These are phyloP conservation scores for Withania somnifera DNA, from an alignment of 305 asterid genomes.

Conservation along the genomic window DNA sequence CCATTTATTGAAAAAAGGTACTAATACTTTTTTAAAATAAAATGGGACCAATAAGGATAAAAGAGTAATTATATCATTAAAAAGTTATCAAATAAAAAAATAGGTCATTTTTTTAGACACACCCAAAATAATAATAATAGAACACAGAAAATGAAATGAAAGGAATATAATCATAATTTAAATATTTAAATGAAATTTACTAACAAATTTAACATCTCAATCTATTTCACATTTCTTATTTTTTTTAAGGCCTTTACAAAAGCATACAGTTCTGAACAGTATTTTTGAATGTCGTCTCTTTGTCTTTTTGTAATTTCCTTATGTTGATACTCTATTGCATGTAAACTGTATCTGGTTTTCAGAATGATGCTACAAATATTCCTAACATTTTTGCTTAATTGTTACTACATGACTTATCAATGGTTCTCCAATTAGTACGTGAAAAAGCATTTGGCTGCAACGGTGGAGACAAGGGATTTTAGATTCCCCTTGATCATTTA, in stretches of 20 bases:
- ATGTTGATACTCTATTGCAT: neutral
- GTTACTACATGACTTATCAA: neutral
- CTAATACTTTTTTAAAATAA: too few relatives aligned
- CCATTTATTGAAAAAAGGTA: too few relatives aligned
- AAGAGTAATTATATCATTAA: too few relatives aligned
- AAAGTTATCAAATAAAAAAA: too few relatives aligned
- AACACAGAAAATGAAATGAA: too few relatives aligned
- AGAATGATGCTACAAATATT: neutral
- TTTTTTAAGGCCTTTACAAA: neutral
- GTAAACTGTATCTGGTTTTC: neutral
- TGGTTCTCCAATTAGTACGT: neutral
- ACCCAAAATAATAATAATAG: too few relatives aligned
- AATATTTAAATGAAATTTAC: neutral
- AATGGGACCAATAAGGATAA: too few relatives aligned
- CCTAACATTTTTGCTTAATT: neutral
- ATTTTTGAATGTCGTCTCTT: neutral
- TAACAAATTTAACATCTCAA: neutral
- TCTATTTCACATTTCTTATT: neutral
- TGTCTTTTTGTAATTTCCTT: neutral
- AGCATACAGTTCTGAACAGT: neutral
- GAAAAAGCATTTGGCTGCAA: neutral
- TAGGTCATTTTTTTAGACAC: too few relatives aligned
- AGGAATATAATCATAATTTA: neutral
- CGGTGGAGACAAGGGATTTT: neutral
- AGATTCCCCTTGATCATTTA: neutral